phyloP scores from a whole-genome alignment of 78 protist species.

The Polysphondylium violaceum region DNA sequence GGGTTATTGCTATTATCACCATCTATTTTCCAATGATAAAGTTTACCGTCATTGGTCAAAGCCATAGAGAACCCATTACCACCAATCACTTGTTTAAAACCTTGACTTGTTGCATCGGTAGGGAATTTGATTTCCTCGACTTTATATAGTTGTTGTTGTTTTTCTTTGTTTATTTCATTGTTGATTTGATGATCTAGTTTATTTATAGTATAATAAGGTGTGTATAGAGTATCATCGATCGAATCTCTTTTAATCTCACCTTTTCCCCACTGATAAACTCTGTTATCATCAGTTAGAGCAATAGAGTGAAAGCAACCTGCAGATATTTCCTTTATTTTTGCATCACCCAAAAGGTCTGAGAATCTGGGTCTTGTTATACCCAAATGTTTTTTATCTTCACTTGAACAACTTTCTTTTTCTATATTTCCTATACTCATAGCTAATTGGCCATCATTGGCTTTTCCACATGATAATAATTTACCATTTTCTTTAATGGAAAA shows the following conservation, averaged over 20 bases:
- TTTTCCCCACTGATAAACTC: slow-evolving; percentile 58
- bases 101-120: not conserved
- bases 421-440: not conserved
- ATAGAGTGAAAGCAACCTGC: slow-evolving; percentile 43
- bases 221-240: slow-evolving; percentile 11
- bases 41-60: slow-evolving; percentile 13
- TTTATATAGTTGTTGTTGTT: not conserved
- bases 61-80: slow-evolving; percentile 45
- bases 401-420: not conserved
- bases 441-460: slow-evolving; percentile 48
- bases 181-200: not conserved
- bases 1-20: not conserved
- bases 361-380: not conserved
- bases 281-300: not conserved
- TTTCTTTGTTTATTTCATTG: not conserved
- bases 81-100: slow-evolving; percentile 27
- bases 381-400: not conserved
- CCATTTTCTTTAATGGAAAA: too few species aligned
- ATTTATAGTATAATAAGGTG: slow-evolving; percentile 8
- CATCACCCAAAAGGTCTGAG: not conserved
- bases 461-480: slow-evolving; percentile 51
- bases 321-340: not conserved
- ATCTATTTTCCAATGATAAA: slow-evolving; percentile 20
- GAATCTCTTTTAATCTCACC: slow-evolving; percentile 10
- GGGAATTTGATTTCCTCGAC: not conserved